Conservation (phyloP, 2,329 filamentous ascomycete species). For the Leptographium lundbergii region DNA sequence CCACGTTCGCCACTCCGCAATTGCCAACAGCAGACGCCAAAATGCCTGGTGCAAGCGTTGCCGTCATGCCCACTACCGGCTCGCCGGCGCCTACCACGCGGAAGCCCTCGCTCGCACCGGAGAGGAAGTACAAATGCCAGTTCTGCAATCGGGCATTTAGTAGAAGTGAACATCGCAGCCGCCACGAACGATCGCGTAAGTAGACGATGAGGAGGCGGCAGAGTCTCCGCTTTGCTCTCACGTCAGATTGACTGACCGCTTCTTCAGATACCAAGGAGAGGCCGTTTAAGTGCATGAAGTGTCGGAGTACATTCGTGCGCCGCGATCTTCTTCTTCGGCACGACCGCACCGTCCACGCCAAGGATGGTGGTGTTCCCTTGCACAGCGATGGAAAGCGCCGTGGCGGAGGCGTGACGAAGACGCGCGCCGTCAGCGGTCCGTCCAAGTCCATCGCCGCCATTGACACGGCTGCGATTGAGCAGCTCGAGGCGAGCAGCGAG, state of each 20-base stretch:
- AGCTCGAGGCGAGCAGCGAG: slow-evolving; percentile 84
- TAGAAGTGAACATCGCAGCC: slow-evolving; percentile 89
- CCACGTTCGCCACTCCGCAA: slow-evolving; percentile 1
- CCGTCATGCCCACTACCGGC: slow-evolving; percentile 49
- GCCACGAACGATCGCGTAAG: slow-evolving; percentile 97
- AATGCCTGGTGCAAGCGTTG: slow-evolving; percentile 61
- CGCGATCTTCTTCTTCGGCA: slow-evolving; percentile 92
- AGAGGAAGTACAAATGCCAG: slow-evolving; percentile 99
- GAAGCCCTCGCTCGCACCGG: slow-evolving; percentile 66
- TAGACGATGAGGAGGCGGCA: slow-evolving; percentile 20
- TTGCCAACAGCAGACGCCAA: slow-evolving; percentile 25
- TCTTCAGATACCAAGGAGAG: slow-evolving; percentile 87
- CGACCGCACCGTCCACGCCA: slow-evolving; percentile 95
- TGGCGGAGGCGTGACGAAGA: slow-evolving; percentile 48
- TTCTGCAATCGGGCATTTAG: slow-evolving; percentile 97
- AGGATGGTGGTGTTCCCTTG: slow-evolving; percentile 87
- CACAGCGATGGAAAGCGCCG: slow-evolving; percentile 91
- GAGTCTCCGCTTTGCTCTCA: background rate
- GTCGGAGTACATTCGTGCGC: slow-evolving; percentile 94
- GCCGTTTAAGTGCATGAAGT: slow-evolving; percentile 98
- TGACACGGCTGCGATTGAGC: slow-evolving; percentile 77
- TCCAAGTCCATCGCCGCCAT: slow-evolving; percentile 65
- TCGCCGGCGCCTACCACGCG: slow-evolving; percentile 59
- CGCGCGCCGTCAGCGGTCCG: slow-evolving; percentile 48
- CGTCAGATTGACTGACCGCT: background rate